Evolutionary conservation across 495 filamentous ascomycete genomes (phyloP).

Genomic region (Platismatia glauca): DNA sequence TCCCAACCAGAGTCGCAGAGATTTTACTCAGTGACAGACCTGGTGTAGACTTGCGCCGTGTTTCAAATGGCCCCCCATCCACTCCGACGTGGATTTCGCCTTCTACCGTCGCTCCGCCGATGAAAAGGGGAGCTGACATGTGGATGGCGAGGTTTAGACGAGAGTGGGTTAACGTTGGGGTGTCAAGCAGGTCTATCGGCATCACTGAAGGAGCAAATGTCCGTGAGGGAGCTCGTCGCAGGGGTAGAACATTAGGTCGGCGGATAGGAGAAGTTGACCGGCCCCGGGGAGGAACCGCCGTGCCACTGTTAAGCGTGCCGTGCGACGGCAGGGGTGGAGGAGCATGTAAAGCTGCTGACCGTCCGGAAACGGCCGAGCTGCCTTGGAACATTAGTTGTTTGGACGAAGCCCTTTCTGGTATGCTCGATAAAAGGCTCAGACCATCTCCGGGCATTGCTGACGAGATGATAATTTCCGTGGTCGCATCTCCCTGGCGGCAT

Average conservation of each 20-base stretch:
- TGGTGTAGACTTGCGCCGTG: slow-evolving; percentile 17
- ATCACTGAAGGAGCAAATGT: slow-evolving; percentile 33
- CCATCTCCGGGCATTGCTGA: slow-evolving; percentile 10
- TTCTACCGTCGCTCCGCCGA: slow-evolving; percentile 36
- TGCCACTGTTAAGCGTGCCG: not conserved
- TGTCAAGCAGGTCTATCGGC: slow-evolving; percentile 33
- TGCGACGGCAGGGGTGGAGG: slow-evolving; percentile 7
- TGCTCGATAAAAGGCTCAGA: slow-evolving; percentile 11
- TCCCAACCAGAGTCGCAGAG: slow-evolving; percentile 42
- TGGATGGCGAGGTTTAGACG: slow-evolving; percentile 29
- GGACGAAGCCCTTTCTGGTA: slow-evolving; percentile 24
- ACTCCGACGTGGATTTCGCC: slow-evolving; percentile 32
- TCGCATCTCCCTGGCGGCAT: too few species aligned
- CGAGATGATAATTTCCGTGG: not conserved
- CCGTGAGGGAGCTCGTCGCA: slow-evolving; percentile 26
- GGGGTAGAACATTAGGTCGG: slow-evolving; percentile 1
- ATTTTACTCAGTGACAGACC: slow-evolving; percentile 35
- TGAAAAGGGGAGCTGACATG: slow-evolving; percentile 32
- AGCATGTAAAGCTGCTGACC: slow-evolving; percentile 1
- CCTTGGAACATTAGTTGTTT: slow-evolving; percentile 5
- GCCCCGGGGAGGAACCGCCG: slow-evolving; percentile 19
- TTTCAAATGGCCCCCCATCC: slow-evolving; percentile 26
- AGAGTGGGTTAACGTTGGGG: slow-evolving; percentile 29
- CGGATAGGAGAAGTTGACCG: slow-evolving; percentile 24
- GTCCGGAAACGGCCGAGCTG: slow-evolving; percentile 1